Conservation (phyloP, 192 early-diverging fungal genomes). For the Funneliformis mosseae region DNA sequence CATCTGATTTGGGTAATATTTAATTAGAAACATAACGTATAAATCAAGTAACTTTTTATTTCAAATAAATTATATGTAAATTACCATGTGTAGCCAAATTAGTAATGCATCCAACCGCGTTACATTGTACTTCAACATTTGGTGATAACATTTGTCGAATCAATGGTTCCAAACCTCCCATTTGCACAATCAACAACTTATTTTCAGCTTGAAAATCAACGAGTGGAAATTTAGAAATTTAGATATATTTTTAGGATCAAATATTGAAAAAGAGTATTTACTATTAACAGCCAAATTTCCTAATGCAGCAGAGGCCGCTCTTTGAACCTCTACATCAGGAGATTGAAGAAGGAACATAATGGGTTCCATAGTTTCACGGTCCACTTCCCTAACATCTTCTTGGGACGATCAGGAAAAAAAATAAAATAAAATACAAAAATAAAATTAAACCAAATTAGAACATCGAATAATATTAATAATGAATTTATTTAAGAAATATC, state of each 20-base stretch:
- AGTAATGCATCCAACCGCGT: conserved; percentile 92
- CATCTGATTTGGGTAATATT: conserved; percentile 53
- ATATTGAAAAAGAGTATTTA: conserved; percentile 41
- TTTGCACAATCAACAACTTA: conserved; percentile 82
- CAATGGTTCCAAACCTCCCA: conserved; percentile 81
- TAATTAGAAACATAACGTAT: conserved; percentile 17
- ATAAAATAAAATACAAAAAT: neutral
- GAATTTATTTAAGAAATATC: neutral
- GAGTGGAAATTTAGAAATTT: neutral
- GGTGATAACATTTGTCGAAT: conserved; percentile 84
- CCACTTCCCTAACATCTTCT: conserved; percentile 74
- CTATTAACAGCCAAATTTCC: conserved; percentile 87
- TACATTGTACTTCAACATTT: conserved; percentile 90
- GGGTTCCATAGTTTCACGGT: conserved; percentile 76
- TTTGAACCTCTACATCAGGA: conserved; percentile 81
- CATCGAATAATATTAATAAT: conserved; percentile 9
- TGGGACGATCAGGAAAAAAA: conserved; percentile 10
- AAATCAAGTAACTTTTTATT: conserved; percentile 1
- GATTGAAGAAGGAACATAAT: conserved; percentile 82
- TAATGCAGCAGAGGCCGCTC: conserved; percentile 82
- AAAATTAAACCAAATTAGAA: conserved; percentile 9
- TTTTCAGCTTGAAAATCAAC: conserved; percentile 64
- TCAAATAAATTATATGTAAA: conserved; percentile 6
- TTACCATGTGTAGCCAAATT: conserved; percentile 84
- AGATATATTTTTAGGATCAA: neutral